These are phyloP conservation scores for Pseudoperonospora humuli DNA, from an alignment of 352 stramenopile genomes.

Conservation along the genomic window DNA sequence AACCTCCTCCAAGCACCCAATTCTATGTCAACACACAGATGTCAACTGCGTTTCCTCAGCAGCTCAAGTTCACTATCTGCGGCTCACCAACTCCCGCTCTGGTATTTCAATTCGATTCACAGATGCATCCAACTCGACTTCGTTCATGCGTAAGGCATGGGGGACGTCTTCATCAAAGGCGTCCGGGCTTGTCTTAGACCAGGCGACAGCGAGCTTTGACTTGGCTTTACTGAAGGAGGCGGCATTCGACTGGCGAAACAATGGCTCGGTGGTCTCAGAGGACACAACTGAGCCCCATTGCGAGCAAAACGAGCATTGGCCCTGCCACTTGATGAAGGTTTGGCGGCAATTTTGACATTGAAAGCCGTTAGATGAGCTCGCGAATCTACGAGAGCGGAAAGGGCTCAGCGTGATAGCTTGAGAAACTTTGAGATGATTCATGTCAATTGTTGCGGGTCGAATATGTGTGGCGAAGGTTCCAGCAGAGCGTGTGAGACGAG, in stretches of 20 bases:
- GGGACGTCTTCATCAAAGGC: constrained; percentile 11
- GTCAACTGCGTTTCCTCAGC: constrained; percentile 27
- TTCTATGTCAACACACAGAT: constrained; percentile 50
- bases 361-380: constrained; percentile 26
- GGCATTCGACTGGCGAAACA: constrained; percentile 58
- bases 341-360: constrained; percentile 53
- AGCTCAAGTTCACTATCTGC: constrained; percentile 11
- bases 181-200: constrained; percentile 17
- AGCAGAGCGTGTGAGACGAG: background rate
- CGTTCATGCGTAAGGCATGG: constrained; percentile 54
- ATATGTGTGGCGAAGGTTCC: background rate
- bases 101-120: constrained; percentile 56
- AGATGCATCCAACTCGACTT: constrained; percentile 50
- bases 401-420: background rate
- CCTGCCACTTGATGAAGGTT: constrained; percentile 75
- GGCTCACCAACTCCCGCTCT: constrained; percentile 54
- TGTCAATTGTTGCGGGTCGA: background rate
- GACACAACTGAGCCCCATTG: constrained; percentile 88
- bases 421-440: background rate
- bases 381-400: constrained; percentile 10
- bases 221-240: constrained; percentile 36
- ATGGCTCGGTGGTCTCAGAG: constrained; percentile 24
- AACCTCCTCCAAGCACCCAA: constrained; percentile 92
- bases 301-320: constrained; percentile 79
- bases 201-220: constrained; percentile 29